Conservation (phyloP, 768 basidiomycete species). For the Russula brevipes region DNA sequence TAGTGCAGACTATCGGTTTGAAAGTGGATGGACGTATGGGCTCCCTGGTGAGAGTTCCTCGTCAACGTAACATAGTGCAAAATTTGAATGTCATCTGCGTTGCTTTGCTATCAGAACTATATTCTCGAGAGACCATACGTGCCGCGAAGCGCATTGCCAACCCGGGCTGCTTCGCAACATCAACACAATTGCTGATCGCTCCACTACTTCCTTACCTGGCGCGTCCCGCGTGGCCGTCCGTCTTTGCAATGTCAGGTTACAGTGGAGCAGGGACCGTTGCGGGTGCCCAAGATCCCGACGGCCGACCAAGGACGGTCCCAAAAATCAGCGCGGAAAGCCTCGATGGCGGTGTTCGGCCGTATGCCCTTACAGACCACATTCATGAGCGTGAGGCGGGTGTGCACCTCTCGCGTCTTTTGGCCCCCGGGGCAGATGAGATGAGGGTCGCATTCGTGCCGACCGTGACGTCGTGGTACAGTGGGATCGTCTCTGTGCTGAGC, state of each 20-base stretch:
- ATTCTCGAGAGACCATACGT: constrained; percentile 65
- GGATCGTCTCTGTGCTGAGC: constrained; percentile 83
- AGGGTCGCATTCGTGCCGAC: constrained; percentile 81
- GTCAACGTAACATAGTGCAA: constrained; percentile 34
- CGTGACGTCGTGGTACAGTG: constrained; percentile 94
- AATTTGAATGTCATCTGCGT: constrained; percentile 34
- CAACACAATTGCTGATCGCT: constrained; percentile 85
- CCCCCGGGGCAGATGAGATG: constrained; percentile 33
- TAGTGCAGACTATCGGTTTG: constrained; percentile 93
- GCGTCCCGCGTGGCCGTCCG: constrained; percentile 58
- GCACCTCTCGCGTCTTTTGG: constrained; percentile 67
- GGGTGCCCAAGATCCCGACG: constrained; percentile 55
- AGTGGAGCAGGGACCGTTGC: constrained; percentile 90
- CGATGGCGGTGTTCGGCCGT: constrained; percentile 71
- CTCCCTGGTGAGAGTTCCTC: constrained; percentile 85
- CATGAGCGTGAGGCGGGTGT: constrained; percentile 93
- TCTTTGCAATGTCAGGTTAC: constrained; percentile 92
- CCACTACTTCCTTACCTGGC: constrained; percentile 75
- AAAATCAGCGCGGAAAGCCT: constrained; percentile 80
- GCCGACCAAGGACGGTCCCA: constrained; percentile 67
- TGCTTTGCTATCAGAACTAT: constrained; percentile 61
- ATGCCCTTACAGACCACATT: constrained; percentile 93
- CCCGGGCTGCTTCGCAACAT: constrained; percentile 96
- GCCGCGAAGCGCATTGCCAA: constrained; percentile 85
- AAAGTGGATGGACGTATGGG: constrained; percentile 94